These are phyloP conservation scores for Acacia acuminata DNA, from an alignment of 306 rosid genomes.

Conservation along the genomic window DNA sequence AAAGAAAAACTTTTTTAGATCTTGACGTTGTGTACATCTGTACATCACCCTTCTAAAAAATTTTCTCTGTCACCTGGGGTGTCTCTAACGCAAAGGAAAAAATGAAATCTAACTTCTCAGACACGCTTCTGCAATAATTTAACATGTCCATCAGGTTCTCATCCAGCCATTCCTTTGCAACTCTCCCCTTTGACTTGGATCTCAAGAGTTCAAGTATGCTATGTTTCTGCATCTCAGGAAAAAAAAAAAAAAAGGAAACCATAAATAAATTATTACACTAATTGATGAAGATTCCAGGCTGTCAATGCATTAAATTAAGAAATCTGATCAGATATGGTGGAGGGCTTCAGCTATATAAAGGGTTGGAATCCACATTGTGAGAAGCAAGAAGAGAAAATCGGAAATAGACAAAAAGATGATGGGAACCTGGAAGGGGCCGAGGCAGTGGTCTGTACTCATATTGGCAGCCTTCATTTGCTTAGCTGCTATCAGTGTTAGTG, in stretches of 20 bases:
- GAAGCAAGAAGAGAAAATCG: not conserved
- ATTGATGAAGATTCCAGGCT: slow-evolving; percentile 6
- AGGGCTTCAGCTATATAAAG: slow-evolving; percentile 46
- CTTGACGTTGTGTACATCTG: not conserved
- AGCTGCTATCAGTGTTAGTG: slow-evolving; percentile 35
- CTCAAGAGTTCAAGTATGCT: not conserved
- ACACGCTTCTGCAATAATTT: slow-evolving; percentile 25
- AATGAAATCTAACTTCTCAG: slow-evolving; percentile 1
- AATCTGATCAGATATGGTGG: not conserved
- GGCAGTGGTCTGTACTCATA: slow-evolving; percentile 53
- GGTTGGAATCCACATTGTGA: slow-evolving; percentile 11
- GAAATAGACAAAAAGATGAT: slow-evolving; percentile 26
- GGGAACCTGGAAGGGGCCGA: slow-evolving; percentile 36
- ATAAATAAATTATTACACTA: not conserved
- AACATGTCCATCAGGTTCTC: slow-evolving; percentile 1
- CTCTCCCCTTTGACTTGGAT: slow-evolving; percentile 33
- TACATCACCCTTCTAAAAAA: not conserved
- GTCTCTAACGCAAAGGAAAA: not conserved
- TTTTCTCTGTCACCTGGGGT: not conserved
- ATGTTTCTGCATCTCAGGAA: not conserved
- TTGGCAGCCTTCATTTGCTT: slow-evolving; percentile 48
- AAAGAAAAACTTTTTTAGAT: not conserved
- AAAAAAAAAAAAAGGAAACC: not conserved
- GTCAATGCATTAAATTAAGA: not conserved
- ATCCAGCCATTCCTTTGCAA: slow-evolving; percentile 22